Base-by-base conservation (phyloP, 2,329 filamentous ascomycete genomes). In the Pseudogymnoascus sp. region DNA sequence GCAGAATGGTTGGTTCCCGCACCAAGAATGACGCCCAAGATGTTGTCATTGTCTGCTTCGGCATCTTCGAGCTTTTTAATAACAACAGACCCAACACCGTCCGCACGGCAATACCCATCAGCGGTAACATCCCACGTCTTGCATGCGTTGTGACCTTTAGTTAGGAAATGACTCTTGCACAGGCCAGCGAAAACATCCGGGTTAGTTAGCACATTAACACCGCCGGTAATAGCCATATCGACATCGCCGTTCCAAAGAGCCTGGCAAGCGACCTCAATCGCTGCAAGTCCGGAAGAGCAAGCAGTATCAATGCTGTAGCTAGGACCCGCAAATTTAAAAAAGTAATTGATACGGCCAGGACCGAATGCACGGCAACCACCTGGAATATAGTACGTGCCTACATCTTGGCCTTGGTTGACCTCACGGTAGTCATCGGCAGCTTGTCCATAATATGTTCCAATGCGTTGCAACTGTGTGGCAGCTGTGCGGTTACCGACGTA, bases 1-100 rank as follows among this genome's bases (percentile, higher is more conserved):
- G 87, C 88, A 1, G 87, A 92, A 75, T 93, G 89, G 74, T 93
- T 93, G 59, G 90, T 92, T 5, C 85, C 83, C 0, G 86, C 83
- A 31, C 85, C 88, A 0, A 88, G 78, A 59, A 65, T 62, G 23
- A 63, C 56, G 1, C 35, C 64, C 16, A 64, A 18, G 25, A 80
- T 77, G 0, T 74, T 74, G 62, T 94, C 91, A 65, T 89, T 86
- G 69, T 94, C 90, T 0, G 84, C 83, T 61, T 89, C 73, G 1
- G 91, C 91, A 74, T 93, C 90, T 62, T 91, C 71, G 1, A 82
- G 69, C 2, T 73, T 69, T 69, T 82, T 83, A 16, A 82, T 63
- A 3, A 82, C 71, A 4, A 82, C 69, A 5, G 76, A 70, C 0
- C 73, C 79, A 28, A 76, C 72, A 3, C 75, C 79, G 44, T 83